These are phyloP conservation scores for Coleophoma eucalyptorum DNA, from an alignment of 2,329 filamentous ascomycete genomes.

Conservation along the genomic window DNA sequence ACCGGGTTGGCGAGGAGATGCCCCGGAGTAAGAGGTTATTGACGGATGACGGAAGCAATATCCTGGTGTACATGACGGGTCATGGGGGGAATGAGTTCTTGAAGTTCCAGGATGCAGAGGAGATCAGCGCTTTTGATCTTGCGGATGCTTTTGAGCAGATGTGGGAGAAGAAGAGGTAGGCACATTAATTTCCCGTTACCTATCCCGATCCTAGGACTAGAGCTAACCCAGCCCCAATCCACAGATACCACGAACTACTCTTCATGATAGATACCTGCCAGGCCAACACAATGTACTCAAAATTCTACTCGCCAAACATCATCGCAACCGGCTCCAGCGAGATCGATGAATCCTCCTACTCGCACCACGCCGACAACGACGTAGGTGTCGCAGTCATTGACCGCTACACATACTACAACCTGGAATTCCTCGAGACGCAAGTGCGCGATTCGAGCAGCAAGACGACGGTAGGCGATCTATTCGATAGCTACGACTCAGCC, in stretches of 20 bases:
- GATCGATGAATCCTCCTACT: slow-evolving; percentile 94
- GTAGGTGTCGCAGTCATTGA: slow-evolving; percentile 98
- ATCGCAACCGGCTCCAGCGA: slow-evolving; percentile 96
- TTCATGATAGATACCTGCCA: slow-evolving; percentile 99
- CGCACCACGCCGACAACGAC: slow-evolving; percentile 96
- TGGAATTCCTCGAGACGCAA: slow-evolving; percentile 91
- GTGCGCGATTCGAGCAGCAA: slow-evolving; percentile 83
- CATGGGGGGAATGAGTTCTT: slow-evolving; percentile 97
- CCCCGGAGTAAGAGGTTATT: slow-evolving; percentile 89
- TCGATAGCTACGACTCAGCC: slow-evolving; percentile 90
- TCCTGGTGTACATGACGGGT: slow-evolving; percentile 98
- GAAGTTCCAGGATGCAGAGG: slow-evolving; percentile 97
- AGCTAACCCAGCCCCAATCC: slow-evolving; percentile 3
- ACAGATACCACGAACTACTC: slow-evolving; percentile 87
- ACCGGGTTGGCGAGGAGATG: slow-evolving; percentile 91
- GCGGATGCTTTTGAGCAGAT: slow-evolving; percentile 98
- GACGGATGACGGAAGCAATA: slow-evolving; percentile 94
- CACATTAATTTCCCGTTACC: background rate
- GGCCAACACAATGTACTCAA: slow-evolving; percentile 98
- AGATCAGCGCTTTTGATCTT: slow-evolving; percentile 93
- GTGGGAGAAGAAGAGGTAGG: slow-evolving; percentile 97
- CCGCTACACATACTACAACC: slow-evolving; percentile 96
- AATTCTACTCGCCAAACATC: slow-evolving; percentile 97
- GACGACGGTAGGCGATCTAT: slow-evolving; percentile 87
- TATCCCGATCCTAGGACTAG: background rate